Percentiles rank a stretch among this genome's conserved stretches.
Conservation (phyloP, 768 basidiomycete species). For the Sarcomyxa edulis region DNA sequence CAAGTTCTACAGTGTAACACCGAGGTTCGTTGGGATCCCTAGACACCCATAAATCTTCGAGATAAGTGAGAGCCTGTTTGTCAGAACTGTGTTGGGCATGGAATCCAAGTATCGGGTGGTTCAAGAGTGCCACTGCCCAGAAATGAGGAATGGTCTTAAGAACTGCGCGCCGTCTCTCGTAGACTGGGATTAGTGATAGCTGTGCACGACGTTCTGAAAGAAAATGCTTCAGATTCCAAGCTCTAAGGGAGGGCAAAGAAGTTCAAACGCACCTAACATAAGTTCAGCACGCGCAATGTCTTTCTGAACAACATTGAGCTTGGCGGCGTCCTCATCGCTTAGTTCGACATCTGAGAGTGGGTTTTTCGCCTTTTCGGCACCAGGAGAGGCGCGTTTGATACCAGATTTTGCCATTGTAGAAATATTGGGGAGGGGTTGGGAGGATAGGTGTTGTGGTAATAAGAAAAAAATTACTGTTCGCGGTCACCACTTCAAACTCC, state of each 20-base stretch:
- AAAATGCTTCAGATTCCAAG: conserved; percentile 4
- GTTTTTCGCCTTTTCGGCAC: conserved; percentile 68
- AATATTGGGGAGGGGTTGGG: conserved; percentile 11
- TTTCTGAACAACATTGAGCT: conserved; percentile 60
- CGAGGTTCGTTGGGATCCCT: conserved; percentile 71
- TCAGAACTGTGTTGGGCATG: conserved; percentile 73
- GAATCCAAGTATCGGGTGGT: conserved; percentile 56
- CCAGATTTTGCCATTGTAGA: conserved; percentile 37
- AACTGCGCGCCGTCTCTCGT: conserved; percentile 64
- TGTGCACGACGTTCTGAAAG: conserved; percentile 60
- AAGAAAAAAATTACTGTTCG: too few relatives aligned
- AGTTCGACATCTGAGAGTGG: conserved; percentile 64
- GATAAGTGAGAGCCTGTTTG: conserved; percentile 73
- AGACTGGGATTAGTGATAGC: conserved; percentile 52
- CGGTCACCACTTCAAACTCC: not conserved
- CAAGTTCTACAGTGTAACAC: conserved; percentile 85
- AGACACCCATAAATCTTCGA: conserved; percentile 82
- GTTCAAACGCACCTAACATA: conserved; percentile 52
- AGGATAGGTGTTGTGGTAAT: conserved; percentile 10
- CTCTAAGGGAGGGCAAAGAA: not conserved
- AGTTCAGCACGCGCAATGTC: conserved; percentile 69
- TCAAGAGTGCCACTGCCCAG: conserved; percentile 84
- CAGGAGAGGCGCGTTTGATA: conserved; percentile 78
- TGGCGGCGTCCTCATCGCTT: conserved; percentile 65
- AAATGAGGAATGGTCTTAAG: conserved; percentile 68